phyloP scores from a whole-genome alignment of 2,329 filamentous ascomycete species.

The Ophiostoma piceae region DNA sequence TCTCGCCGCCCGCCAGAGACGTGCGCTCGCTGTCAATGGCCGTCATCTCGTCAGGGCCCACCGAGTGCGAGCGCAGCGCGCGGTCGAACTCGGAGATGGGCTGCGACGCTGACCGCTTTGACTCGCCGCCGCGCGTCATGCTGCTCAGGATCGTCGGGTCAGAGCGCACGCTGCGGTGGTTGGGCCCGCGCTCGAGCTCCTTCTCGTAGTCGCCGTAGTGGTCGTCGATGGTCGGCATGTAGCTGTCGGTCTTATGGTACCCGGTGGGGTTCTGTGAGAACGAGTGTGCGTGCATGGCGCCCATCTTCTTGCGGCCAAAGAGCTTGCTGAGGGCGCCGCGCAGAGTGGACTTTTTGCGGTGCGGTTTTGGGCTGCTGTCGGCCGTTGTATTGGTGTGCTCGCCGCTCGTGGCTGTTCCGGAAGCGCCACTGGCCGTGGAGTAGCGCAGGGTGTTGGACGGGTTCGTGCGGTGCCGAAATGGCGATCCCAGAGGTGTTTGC shows the following conservation, averaged over 20 bases:
- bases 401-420: constrained; percentile 26
- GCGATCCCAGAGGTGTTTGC: constrained; percentile 16
- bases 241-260: constrained; percentile 6
- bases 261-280: not conserved
- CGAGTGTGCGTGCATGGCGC: not conserved
- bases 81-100: constrained; percentile 57
- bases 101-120: constrained; percentile 54
- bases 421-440: constrained; percentile 44
- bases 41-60: constrained; percentile 51
- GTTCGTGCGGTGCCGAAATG: constrained; percentile 33
- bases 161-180: constrained; percentile 46
- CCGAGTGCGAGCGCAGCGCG: constrained; percentile 57
- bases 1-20: constrained; percentile 39
- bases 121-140: constrained; percentile 36
- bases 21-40: constrained; percentile 51
- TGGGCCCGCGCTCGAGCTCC: constrained; percentile 26
- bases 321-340: constrained; percentile 52
- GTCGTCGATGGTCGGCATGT: constrained; percentile 1
- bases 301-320: constrained; percentile 53
- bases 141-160: constrained; percentile 37
- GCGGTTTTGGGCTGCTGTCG: constrained; percentile 33
- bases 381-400: not conserved
- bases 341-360: constrained; percentile 54
- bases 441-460: constrained; percentile 42
- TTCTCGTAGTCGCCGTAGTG: not conserved